Evolutionary conservation across 2,329 filamentous ascomycete genomes (phyloP), one percentile per base, ranked within the genome.

Genomic region (Stachybotrys elegans): DNA sequence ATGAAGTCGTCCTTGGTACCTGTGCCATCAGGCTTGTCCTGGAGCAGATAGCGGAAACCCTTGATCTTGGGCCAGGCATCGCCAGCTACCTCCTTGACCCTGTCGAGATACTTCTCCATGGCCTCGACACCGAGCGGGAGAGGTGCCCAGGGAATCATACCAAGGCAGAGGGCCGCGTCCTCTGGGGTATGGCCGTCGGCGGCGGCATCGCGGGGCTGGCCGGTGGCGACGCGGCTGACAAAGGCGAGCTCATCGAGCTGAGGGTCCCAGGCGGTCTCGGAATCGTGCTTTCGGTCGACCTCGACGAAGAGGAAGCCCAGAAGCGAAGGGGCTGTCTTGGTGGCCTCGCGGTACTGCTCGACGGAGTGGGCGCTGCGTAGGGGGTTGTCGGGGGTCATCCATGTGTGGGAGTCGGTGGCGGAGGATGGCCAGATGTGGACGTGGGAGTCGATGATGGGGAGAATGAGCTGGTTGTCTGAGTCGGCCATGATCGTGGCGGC

Each of bases 101-200:
- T 58, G 0, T 63, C 64, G 6, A 95, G 69, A 61, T 94, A 96
- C 49, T 67, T 63, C 49, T 77, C 68, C 59, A 96, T 65, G 1
- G 72, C 74, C 6, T 63, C 69, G 0, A 75, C 59, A 0, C 86
- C 81, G 34, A 81, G 79, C 9, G 86, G 78, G 40, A 96, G 60
- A 0, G 91, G 91, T n/a, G 89, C 90, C 88, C 88, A 96, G 2
- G 88, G 82, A 4, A 96, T 76, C 50, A 90, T 79, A 1, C 78
- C 91, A 3, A 83, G 69, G 53, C 88, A 81, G 17, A 83, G 67
- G 20, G 68, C 59, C 13, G 71, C 71, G 32, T 67, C 64, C 19
- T 58, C 58, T 17, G 57, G 23, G 1, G 43, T 37, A 62, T 86
- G 80, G 25, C 81, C 83, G 56, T 86, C 78, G 14, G 19, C 17